A percentile compares a stretch with the other conserved stretches of the same genome.
Conservation (phyloP, 2,329 filamentous ascomycete genomes). For the Endothia cerciana region DNA sequence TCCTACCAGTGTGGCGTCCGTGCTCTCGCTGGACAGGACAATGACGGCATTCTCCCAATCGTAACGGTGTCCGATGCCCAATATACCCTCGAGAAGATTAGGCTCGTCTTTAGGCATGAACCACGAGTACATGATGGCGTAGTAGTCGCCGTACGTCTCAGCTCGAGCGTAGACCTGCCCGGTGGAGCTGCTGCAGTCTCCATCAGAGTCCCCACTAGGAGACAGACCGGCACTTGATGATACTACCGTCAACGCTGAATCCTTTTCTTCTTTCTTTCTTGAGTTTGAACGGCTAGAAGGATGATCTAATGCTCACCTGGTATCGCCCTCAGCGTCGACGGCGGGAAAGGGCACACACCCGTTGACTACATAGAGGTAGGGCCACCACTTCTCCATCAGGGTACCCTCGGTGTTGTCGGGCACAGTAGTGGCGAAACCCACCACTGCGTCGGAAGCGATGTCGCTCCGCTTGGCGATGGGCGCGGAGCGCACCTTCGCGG, state of each 20-base stretch:
- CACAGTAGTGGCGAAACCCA: conserved; percentile 57
- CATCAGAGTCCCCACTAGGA: conserved; percentile 36
- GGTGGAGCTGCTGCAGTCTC: conserved; percentile 40
- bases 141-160: conserved; percentile 35
- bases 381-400: conserved; percentile 60
- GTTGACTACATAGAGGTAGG: conserved; percentile 56
- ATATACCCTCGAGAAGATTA: conserved; percentile 16
- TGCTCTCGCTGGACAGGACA: conserved; percentile 35
- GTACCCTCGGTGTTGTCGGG: conserved; percentile 49
- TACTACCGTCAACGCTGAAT: neutral
- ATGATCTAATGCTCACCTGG: conserved; percentile 46
- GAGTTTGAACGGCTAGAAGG: neutral
- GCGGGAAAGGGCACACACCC: conserved; percentile 67
- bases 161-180: conserved; percentile 46
- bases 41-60: conserved; percentile 46
- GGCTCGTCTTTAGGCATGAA: conserved; percentile 52
- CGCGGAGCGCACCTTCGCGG: conserved; percentile 9
- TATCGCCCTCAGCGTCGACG: conserved; percentile 61
- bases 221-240: conserved; percentile 40
- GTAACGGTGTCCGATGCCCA: conserved; percentile 42
- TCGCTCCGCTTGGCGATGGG: conserved; percentile 34
- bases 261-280: too few relatives aligned
- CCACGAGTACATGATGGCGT: conserved; percentile 47
- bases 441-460: conserved; percentile 43
- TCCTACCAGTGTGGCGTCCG: conserved; percentile 39